phyloP scores from a whole-genome alignment of 345 rosid genomes.

The Eutrema heterophyllum region DNA sequence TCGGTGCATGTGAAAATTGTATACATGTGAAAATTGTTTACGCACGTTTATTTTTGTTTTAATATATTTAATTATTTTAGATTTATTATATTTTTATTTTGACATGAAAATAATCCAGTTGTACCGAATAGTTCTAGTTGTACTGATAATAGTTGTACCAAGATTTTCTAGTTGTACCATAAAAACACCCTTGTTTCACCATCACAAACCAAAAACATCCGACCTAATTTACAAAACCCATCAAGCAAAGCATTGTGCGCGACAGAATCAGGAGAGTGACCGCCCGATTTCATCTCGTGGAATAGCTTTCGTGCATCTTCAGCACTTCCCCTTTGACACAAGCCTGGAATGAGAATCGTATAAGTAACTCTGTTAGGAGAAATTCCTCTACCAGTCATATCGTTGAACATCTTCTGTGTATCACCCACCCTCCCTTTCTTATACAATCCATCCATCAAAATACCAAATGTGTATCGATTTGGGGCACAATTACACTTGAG shows the following conservation, averaged over 20 bases:
- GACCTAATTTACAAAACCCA: conserved; percentile 69
- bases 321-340: conserved; percentile 49
- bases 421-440: no score
- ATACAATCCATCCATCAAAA: conserved; percentile 53
- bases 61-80: no score
- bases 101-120: no score
- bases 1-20: no score
- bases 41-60: no score
- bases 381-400: conserved; percentile 58
- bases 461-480: conserved; percentile 45
- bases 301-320: conserved; percentile 66
- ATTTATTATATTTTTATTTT: no score
- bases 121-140: no score
- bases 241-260: conserved; percentile 65
- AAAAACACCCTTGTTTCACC: no score
- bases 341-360: conserved; percentile 53
- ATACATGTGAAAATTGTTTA: no score
- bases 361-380: conserved; percentile 46
- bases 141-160: no score
- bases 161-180: no score
- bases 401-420: conserved; percentile 74
- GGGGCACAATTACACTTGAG: conserved; percentile 54
- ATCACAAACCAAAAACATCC: no score
- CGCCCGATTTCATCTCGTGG: conserved; percentile 52
- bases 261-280: conserved; percentile 51